Conservation (phyloP, 441 rosid species). For the Flueggea neowawraea region DNA sequence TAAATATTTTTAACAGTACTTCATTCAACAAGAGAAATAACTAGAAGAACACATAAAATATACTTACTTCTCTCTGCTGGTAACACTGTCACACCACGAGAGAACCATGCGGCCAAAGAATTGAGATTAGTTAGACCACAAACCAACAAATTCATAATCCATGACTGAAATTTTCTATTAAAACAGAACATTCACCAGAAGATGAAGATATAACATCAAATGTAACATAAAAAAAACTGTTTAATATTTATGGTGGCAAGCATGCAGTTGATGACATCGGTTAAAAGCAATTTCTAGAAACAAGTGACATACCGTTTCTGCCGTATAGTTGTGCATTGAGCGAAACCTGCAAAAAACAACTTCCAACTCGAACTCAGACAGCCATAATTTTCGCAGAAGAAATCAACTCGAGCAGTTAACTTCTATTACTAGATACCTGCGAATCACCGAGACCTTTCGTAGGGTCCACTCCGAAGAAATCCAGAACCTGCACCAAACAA, state of each 20-base stretch:
- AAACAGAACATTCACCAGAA: constrained; percentile 1
- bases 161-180: constrained; percentile 1
- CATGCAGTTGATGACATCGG: no score
- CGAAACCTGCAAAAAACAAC: constrained; percentile 51
- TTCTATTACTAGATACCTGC: constrained; percentile 45
- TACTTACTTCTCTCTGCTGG: constrained; percentile 93
- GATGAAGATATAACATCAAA: neutral
- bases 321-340: constrained; percentile 70
- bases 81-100: constrained; percentile 59
- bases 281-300: neutral
- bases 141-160: neutral
- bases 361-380: constrained; percentile 4
- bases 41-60: neutral
- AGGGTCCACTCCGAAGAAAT: constrained; percentile 79
- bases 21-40: no score
- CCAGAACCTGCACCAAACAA: constrained; percentile 59
- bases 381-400: neutral
- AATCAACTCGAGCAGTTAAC: neutral
- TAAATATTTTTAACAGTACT: no score
- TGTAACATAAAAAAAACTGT: neutral
- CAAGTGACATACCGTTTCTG: constrained; percentile 60
- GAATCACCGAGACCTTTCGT: constrained; percentile 76
- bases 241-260: no score
- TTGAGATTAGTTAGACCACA: constrained; percentile 19
- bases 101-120: constrained; percentile 31